Conservation (phyloP, 2,329 filamentous ascomycete species). For the Cordyceps javanica region DNA sequence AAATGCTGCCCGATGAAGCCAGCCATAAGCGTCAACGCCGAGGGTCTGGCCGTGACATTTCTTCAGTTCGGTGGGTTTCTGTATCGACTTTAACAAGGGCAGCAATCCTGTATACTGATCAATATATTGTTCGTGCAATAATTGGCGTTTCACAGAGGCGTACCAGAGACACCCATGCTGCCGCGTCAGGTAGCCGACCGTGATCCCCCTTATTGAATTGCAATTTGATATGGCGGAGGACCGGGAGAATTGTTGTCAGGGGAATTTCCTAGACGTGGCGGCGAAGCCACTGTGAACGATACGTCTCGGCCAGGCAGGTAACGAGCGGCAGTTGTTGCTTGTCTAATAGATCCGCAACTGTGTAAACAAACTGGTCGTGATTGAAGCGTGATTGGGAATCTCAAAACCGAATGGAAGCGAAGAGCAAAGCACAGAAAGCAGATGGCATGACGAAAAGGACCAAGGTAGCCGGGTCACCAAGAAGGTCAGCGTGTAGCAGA, state of each 20-base stretch:
- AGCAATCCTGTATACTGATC: slow-evolving; percentile 60
- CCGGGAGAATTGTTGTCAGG: no score
- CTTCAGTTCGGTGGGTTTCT: slow-evolving; percentile 79
- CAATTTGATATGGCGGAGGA: neutral
- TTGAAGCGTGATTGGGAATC: neutral
- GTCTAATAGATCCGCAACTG: neutral
- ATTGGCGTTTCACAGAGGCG: neutral
- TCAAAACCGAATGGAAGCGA: slow-evolving; percentile 4
- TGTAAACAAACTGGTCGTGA: slow-evolving; percentile 5
- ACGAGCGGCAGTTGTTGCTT: neutral
- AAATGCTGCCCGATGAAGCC: slow-evolving; percentile 90
- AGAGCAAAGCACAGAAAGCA: neutral
- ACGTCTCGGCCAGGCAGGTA: neutral
- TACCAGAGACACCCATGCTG: slow-evolving; percentile 34
- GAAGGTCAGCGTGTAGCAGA: neutral
- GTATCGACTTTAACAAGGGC: slow-evolving; percentile 91
- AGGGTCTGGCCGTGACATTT: slow-evolving; percentile 83
- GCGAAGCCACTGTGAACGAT: neutral
- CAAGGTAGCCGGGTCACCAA: neutral
- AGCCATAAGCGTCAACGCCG: slow-evolving; percentile 95
- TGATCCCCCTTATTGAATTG: no score
- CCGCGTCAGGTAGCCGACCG: neutral
- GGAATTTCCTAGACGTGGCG: neutral
- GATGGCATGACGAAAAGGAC: neutral
- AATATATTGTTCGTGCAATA: slow-evolving; percentile 12